Evolutionary conservation across 2,329 filamentous ascomycete genomes (phyloP), one percentile per base, ranked within the genome.

Genomic region (Bipolaris victoriae): DNA sequence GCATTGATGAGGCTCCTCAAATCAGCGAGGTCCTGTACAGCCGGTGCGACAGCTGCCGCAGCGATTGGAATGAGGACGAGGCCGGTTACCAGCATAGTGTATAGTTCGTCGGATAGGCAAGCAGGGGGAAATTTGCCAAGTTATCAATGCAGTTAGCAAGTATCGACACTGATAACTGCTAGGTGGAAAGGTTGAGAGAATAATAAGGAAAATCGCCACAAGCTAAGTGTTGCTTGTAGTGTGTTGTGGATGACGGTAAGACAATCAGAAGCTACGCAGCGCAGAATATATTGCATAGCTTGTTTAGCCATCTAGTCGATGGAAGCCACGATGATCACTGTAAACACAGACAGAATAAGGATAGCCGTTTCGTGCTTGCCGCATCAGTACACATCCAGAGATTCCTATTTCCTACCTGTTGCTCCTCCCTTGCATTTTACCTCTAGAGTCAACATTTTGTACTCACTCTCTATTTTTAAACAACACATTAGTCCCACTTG

Each of bases 1-100:
- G 65, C 51, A 49, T 69, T 68, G 53, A 75, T 69, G 46, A 72
- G 59, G 2, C 60, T 58, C 50, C 61, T 65, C 55, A 76, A 55
- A 55, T 72, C 63, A 39, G 51, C 36, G 5, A 76, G 61, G 51
- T 76, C 72, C 22, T 69, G 67, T n/a, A 72, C 49, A 22, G 72
- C 71, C 18, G 66, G 67, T 13, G 61, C 60, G 33, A 31, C 18
- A 15, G 48, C 41, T 13, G 66, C 65, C 41, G 70, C 51, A 15
- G 60, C 62, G 7, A 59, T 53, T 13, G 70, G 67, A 3, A 59
- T 55, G 16, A 74, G 64, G 47, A 74, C 56, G 49, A 70, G 58
- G 26, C 69, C 65, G 9, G 69, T 68, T 58, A 73, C 22, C 43
- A 71, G 52, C 71, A 74, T 75, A 44, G 47, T 62, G 36, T 41